Conservation (phyloP, 352 stramenopile species). For the Globisporangium abappressorium region DNA sequence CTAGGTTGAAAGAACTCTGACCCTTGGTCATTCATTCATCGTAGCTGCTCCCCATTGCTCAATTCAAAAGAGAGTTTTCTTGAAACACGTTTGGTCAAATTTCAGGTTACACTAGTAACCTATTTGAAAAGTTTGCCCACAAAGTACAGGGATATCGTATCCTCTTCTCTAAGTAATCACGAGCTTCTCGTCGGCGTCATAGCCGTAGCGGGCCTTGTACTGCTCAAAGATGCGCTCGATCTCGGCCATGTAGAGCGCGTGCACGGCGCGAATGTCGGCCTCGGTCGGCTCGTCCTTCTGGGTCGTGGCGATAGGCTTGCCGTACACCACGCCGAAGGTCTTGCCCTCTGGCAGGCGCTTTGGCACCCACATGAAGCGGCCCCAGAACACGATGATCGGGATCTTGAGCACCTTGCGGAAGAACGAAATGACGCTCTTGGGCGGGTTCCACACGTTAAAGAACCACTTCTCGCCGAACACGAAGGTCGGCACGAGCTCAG, state of each 20-base stretch:
- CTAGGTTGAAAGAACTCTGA: neutral
- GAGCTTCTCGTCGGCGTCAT: conserved; percentile 62
- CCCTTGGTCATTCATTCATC: too few relatives aligned
- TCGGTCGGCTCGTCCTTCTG: conserved; percentile 57
- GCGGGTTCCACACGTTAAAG: conserved; percentile 39
- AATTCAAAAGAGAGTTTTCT: neutral
- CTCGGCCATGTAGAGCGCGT: conserved; percentile 58
- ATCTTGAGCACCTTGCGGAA: conserved; percentile 16
- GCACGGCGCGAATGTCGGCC: conserved; percentile 48
- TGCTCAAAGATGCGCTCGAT: conserved; percentile 59
- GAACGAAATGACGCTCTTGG: conserved; percentile 14
- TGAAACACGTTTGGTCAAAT: neutral
- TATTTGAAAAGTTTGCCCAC: too few relatives aligned
- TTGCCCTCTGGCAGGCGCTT: conserved; percentile 57
- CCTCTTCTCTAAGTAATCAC: neutral
- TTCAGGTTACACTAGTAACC: neutral
- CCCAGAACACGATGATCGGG: conserved; percentile 10
- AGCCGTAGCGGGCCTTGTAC: conserved; percentile 74
- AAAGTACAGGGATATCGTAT: too few relatives aligned
- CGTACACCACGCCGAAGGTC: conserved; percentile 70
- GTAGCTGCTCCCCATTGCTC: too few relatives aligned
- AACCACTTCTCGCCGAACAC: conserved; percentile 82
- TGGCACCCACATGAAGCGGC: conserved; percentile 72
- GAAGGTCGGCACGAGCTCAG: conserved; percentile 72
- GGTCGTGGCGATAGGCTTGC: conserved; percentile 57